A percentile compares a stretch with the other conserved stretches of the same genome.
Conservation (phyloP, 2,329 filamentous ascomycete species). For the Fusarium siculi region DNA sequence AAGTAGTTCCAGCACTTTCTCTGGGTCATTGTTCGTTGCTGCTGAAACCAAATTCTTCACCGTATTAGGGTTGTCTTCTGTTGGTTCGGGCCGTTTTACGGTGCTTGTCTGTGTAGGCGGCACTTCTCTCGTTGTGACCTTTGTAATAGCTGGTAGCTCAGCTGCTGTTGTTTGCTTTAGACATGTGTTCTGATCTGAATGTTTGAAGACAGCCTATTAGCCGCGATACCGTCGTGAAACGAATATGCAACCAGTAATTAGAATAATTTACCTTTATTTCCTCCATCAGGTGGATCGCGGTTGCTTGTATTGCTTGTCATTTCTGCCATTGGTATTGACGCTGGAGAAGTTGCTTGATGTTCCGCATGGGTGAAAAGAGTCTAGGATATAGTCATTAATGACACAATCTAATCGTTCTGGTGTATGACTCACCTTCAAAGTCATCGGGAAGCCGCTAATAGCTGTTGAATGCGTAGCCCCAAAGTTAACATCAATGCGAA, state of each 20-base stretch:
- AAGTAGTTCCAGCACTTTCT: background rate
- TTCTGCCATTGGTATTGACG: background rate
- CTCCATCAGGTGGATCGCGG: background rate
- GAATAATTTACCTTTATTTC: background rate
- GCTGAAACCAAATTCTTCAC: background rate
- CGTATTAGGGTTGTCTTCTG: background rate
- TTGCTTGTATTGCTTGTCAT: background rate
- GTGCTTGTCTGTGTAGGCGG: background rate
- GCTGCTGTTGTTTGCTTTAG: background rate
- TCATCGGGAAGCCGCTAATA: background rate
- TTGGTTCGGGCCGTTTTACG: background rate
- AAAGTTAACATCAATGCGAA: background rate
- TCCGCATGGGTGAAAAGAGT: background rate
- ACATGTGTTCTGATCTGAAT: background rate
- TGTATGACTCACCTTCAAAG: background rate
- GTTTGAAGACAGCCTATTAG: background rate
- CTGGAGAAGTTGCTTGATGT: background rate
- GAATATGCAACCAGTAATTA: background rate
- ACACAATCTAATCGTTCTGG: rapidly evolving
- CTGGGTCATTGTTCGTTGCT: background rate
- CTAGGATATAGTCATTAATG: background rate
- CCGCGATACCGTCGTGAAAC: too few relatives aligned
- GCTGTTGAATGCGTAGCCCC: background rate
- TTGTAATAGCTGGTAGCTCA: background rate
- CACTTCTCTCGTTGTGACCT: background rate